phyloP scores from a whole-genome alignment of 2,329 filamentous ascomycete genomes.

The Xylariaceae sp. region DNA sequence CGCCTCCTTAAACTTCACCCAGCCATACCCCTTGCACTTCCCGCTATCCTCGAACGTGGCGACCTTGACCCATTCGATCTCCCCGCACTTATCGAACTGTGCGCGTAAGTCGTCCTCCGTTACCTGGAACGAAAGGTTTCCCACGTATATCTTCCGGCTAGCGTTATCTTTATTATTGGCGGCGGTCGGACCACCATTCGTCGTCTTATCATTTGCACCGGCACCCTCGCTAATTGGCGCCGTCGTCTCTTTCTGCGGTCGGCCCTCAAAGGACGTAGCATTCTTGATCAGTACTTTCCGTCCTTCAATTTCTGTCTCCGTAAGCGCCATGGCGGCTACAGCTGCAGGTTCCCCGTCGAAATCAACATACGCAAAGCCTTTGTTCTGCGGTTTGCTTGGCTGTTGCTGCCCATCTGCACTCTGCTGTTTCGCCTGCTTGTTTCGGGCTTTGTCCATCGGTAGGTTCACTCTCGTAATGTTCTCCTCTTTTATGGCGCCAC shows the following conservation, averaged over 20 bases:
- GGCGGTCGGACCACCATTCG: conserved; percentile 20
- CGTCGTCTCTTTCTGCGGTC: conserved; percentile 58
- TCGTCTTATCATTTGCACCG: conserved; percentile 25
- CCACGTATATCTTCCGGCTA: conserved; percentile 83
- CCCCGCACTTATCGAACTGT: conserved; percentile 81
- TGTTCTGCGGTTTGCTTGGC: conserved; percentile 54
- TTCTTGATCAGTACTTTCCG: conserved; percentile 90
- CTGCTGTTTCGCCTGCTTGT: conserved; percentile 13
- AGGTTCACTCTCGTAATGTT: conserved; percentile 82
- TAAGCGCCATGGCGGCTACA: conserved; percentile 73
- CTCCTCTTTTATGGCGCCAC: conserved; percentile 57
- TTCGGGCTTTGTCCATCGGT: conserved; percentile 50
- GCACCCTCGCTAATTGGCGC: conserved; percentile 32
- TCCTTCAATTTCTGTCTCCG: conserved; percentile 72
- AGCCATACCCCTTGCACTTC: conserved; percentile 96
- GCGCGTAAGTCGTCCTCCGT: conserved; percentile 73
- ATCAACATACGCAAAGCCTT: conserved; percentile 94
- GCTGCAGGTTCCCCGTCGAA: conserved; percentile 67
- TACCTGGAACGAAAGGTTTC: conserved; percentile 77
- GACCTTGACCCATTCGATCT: conserved; percentile 75
- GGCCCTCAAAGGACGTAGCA: conserved; percentile 82
- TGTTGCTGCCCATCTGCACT: conserved; percentile 24
- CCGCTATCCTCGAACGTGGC: conserved; percentile 95
- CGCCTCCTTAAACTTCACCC: conserved; percentile 82
- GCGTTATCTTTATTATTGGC: conserved; percentile 41